A percentile compares a stretch with the other conserved stretches of the same genome.
These are phyloP conservation scores for Triticum dicoccoides DNA, from an alignment of 176 grass and related monocot species.

Conservation along the genomic window DNA sequence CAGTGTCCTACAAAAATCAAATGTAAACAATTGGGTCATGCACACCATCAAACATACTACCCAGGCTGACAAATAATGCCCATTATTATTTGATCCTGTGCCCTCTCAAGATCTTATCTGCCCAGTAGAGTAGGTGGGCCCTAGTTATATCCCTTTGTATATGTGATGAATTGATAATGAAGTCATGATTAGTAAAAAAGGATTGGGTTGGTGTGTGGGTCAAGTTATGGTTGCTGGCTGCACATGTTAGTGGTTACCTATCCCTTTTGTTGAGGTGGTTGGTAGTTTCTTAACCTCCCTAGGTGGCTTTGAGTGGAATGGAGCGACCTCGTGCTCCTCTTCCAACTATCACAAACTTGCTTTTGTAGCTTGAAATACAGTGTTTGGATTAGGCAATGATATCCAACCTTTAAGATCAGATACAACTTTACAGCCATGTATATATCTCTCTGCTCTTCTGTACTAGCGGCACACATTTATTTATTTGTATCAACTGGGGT, in stretches of 20 bases:
- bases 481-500: background rate
- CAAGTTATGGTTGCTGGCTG: conserved; percentile 32
- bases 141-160: background rate
- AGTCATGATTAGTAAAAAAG: conserved; percentile 18
- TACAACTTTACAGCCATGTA: background rate
- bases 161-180: conserved; percentile 31
- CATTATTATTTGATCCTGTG: background rate
- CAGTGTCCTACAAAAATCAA: background rate
- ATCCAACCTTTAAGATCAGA: background rate
- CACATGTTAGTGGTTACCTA: background rate
- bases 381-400: conserved; percentile 15
- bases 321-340: conserved; percentile 6
- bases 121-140: background rate
- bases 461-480: too few species aligned
- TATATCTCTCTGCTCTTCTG: background rate
- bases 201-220: conserved; percentile 7
- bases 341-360: conserved; percentile 1
- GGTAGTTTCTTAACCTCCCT: conserved; percentile 26
- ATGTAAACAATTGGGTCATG: background rate
- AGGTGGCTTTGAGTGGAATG: conserved; percentile 27
- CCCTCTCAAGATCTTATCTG: background rate
- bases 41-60: background rate
- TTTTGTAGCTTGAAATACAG: conserved; percentile 35
- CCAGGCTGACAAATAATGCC: background rate
- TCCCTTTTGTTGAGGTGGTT: background rate